phyloP scores from a whole-genome alignment of 116 monocot genomes.

The Posidonia oceanica region DNA sequence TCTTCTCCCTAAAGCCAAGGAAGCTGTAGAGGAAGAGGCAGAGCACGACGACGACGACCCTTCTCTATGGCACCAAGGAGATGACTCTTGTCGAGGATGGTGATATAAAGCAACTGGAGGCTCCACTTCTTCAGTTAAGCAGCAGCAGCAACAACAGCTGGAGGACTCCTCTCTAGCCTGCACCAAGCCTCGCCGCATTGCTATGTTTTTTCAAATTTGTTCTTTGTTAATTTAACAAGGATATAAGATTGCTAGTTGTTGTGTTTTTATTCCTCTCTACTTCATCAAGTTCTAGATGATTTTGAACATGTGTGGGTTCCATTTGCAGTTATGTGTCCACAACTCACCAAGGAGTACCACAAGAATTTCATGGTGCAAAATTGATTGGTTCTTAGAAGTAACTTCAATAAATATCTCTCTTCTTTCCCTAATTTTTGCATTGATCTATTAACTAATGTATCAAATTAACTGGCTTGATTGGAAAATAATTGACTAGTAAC shows the following conservation, averaged over 20 bases:
- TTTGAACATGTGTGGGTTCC: neutral
- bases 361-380: conserved; percentile 93
- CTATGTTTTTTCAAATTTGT: conserved; percentile 5
- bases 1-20: neutral
- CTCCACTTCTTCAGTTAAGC: conserved; percentile 3
- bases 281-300: neutral
- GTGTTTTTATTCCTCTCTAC: neutral
- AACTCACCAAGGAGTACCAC: conserved; percentile 65
- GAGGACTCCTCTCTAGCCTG: neutral
- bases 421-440: too few species aligned
- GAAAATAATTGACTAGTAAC: neutral
- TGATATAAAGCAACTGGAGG: conserved; percentile 9
- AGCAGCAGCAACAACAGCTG: neutral
- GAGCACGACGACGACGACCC: neutral
- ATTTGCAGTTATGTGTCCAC: conserved; percentile 79
- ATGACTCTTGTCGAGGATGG: conserved; percentile 8
- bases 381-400: conserved; percentile 94
- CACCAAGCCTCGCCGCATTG: conserved; percentile 71
- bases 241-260: neutral
- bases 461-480: neutral
- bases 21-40: neutral
- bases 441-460: too few species aligned
- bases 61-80: neutral
- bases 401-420: neutral
- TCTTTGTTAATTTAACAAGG: too few species aligned